Evolutionary conservation across 768 basidiomycete genomes (phyloP), one percentile per base, ranked within the genome.

Genomic region (Lepiota brunneoincarnata): DNA sequence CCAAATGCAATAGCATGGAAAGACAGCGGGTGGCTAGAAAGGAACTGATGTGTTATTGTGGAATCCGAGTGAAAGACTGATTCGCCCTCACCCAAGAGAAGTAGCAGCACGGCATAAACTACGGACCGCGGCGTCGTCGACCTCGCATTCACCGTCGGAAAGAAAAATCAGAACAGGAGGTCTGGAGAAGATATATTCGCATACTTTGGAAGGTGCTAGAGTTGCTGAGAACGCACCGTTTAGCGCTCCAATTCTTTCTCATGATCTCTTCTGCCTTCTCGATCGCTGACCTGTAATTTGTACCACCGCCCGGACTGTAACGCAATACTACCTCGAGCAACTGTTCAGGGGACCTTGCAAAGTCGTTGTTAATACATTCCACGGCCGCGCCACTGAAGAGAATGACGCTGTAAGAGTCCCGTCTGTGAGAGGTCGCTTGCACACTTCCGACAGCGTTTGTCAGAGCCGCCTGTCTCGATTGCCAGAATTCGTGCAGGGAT

Each of bases 1-100:
- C 81, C 84, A 39, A 86, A 85, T 0, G 78, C 74, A n/a, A 86
- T 77, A 0, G 82, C 63, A 41, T 85, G 83, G 60, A 85, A 79
- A 0, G 82, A 81, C 1, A 82, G 66, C 0, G 81, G 66, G 66
- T 80, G 79, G 12, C 83, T 84, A 31, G 38, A 18, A 12, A n/a
- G n/a, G n/a, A 38, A 47, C 6, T 48, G 35, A 47, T 7, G 20
- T 39, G 23, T 23, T 21, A 3, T 18, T 40, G 15, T 55, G 46
- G 3, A 6, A 5, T 18, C 6, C 31, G 18, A 6, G 24, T 5
- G 5, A n/a, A 9, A 14, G 12, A 21, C 2, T 6, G n/a, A 20
- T 36, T n/a, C n/a, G n/a, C n/a, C n/a, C 54, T 28, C 31, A 81
- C 77, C 82, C 80, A 2, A 72, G 70, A 31, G 72, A 67, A 38